A percentile compares a stretch with the other conserved stretches of the same genome.
phyloP scores from a whole-genome alignment of 306 rosid genomes.

The Fragaria nilgerrensis region DNA sequence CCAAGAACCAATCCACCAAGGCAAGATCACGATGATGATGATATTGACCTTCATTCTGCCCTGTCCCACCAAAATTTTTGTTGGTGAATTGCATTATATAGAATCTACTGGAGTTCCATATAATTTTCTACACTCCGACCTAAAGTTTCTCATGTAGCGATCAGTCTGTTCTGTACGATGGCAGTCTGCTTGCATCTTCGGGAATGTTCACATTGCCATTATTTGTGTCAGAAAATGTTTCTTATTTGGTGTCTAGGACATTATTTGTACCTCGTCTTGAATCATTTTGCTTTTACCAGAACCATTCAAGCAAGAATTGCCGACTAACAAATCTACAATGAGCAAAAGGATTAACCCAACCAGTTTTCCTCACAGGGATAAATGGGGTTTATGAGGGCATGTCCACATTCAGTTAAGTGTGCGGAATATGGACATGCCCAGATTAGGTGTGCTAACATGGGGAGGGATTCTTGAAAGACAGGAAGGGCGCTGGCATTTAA shows the following conservation, averaged over 20 bases:
- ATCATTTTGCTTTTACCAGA: not conserved
- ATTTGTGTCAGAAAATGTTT: not conserved
- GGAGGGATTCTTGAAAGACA: not conserved
- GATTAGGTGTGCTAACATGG: not conserved
- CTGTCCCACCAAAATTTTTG: too few species aligned
- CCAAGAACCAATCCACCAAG: not conserved
- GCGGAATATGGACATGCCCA: conserved; percentile 1
- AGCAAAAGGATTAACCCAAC: not conserved
- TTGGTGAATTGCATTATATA: not conserved
- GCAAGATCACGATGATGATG: not conserved
- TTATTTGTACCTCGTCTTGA: not conserved
- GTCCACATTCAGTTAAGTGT: not conserved
- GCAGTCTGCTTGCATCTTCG: not conserved
- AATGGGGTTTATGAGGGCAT: not conserved
- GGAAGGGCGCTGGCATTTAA: not conserved
- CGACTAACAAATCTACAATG: not conserved
- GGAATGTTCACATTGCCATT: not conserved
- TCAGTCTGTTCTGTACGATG: not conserved
- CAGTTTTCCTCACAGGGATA: not conserved
- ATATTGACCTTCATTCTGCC: not conserved
- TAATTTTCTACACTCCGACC: not conserved
- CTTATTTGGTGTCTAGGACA: not conserved
- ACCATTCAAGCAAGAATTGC: not conserved
- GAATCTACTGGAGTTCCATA: not conserved
- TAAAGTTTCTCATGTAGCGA: not conserved